These are phyloP conservation scores for Malus hybrid DNA, from an alignment of 331 rosid genomes.

Conservation along the genomic window DNA sequence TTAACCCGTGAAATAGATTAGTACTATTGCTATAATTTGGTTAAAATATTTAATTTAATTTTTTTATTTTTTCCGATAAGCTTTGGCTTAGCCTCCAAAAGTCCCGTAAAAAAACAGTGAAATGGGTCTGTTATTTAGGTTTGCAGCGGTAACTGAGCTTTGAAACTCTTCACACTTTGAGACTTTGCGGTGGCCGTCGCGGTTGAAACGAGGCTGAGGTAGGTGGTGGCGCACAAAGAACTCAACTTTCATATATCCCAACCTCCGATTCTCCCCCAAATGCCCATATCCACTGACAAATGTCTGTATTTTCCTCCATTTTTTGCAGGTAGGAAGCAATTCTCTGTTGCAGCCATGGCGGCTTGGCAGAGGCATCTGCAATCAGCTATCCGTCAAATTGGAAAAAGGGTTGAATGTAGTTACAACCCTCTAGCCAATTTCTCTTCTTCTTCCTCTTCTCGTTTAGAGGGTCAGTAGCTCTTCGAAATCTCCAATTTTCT, in stretches of 20 bases:
- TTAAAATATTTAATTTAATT: too few species aligned
- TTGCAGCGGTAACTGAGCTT: not conserved
- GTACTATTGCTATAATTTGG: too few species aligned
- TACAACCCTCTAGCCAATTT: slow-evolving; percentile 24
- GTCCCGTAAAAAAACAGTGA: too few species aligned
- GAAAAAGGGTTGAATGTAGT: slow-evolving; percentile 32
- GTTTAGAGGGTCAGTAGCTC: slow-evolving; percentile 29
- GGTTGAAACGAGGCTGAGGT: not conserved
- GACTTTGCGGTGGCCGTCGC: not conserved
- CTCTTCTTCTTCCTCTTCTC: slow-evolving; percentile 21
- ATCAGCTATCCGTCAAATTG: slow-evolving; percentile 32
- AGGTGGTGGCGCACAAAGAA: not conserved
- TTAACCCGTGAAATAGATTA: too few species aligned
- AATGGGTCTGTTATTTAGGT: not conserved
- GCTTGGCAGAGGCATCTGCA: slow-evolving; percentile 65
- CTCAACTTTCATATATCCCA: not conserved
- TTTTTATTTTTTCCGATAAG: too few species aligned
- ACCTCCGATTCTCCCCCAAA: not conserved
- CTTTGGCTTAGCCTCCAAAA: too few species aligned
- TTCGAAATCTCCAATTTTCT: not conserved
- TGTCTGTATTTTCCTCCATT: not conserved
- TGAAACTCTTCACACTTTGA: not conserved
- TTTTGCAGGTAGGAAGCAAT: not conserved
- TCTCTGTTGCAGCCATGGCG: slow-evolving; percentile 34
- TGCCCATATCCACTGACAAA: not conserved